Base-by-base conservation (phyloP, 2,329 filamentous ascomycete genomes). In the Epichloe glyceriae region DNA sequence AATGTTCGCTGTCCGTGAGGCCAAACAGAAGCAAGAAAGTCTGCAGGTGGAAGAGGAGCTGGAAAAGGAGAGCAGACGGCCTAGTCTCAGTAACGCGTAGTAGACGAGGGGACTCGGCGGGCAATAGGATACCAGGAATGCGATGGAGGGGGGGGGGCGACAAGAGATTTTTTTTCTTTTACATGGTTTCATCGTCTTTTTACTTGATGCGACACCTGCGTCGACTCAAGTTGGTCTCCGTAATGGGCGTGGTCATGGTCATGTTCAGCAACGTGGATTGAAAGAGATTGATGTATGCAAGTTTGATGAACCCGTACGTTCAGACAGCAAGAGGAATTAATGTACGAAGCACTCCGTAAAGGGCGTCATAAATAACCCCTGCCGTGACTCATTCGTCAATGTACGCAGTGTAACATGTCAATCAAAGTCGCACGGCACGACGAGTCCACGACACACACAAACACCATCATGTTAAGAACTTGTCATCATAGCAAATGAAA, bases 21-120 rank as follows among this genome's bases (percentile, higher is more conserved):
- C 63, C 48, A 67, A 94, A 75, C 85, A 88, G 58, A 79, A 90
- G 60, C 85, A 95, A 64, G 83, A 90, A 63, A 79, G 79, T 34
- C 75, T 85, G 58, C 82, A 84, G 65, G 65, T 86, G 69, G 73
- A 80, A 67, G 72, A 83, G 59, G 73, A 76, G 57, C 72, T 73
- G 19, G 68, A 73, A 61, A 73, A 75, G 63, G 74, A 78, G 55
- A 70, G 65, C 41, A 70, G 65, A 58, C 66, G 64, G 46, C 60
- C 60, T 49, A 66, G 62, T 54, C 61, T 65, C 45, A 61, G 49
- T 26, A 49, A 51, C 33, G 52, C 46, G 41, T 47, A 22, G 26
- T 2, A 37, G 8, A 30, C 4, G 4, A n/a, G 3, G n/a, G 33
- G 17, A 12, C 33, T 22, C 35, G 15, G 11, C 17, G 8, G 3